Evolutionary conservation across 2,329 filamentous ascomycete species (phyloP).

Genomic region (Pseudocercospora pini-densiflorae): DNA sequence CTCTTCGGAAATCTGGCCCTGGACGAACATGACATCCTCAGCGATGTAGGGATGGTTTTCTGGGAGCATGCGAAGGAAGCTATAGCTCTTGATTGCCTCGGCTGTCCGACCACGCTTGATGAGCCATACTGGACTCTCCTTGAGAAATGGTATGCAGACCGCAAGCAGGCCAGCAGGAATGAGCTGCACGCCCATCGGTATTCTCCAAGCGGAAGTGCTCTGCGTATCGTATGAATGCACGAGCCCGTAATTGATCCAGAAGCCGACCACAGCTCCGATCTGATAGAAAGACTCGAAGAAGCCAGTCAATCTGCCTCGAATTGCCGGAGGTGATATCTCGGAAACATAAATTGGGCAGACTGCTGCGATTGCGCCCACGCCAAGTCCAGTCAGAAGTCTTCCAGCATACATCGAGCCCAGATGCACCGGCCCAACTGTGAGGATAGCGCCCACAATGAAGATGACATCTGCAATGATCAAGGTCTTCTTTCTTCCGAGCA

Average conservation of each 20-base stretch:
- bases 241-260: slow-evolving; percentile 45
- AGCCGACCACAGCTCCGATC: slow-evolving; percentile 41
- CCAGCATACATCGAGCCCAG: slow-evolving; percentile 52
- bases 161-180: slow-evolving; percentile 40
- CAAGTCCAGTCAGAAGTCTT: slow-evolving; percentile 41
- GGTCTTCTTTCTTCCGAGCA: slow-evolving; percentile 56
- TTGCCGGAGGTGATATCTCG: slow-evolving; percentile 40
- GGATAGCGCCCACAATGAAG: slow-evolving; percentile 52
- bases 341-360: slow-evolving; percentile 43
- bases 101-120: slow-evolving; percentile 30
- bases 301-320: slow-evolving; percentile 42
- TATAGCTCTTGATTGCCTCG: slow-evolving; percentile 24
- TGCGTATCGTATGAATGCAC: slow-evolving; percentile 35
- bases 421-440: slow-evolving; percentile 49
- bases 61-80: slow-evolving; percentile 29
- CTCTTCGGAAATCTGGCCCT: slow-evolving; percentile 39
- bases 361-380: slow-evolving; percentile 40
- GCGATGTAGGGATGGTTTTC: slow-evolving; percentile 31
- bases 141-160: slow-evolving; percentile 36
- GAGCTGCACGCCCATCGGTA: slow-evolving; percentile 41
- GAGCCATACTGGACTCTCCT: slow-evolving; percentile 42
- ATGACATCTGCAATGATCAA: slow-evolving; percentile 52
- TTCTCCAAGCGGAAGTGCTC: slow-evolving; percentile 31
- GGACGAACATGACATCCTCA: slow-evolving; percentile 41
- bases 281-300: slow-evolving; percentile 42